These are phyloP conservation scores for Arabidopsis arenosa DNA, from an alignment of 345 rosid species.

Conservation along the genomic window DNA sequence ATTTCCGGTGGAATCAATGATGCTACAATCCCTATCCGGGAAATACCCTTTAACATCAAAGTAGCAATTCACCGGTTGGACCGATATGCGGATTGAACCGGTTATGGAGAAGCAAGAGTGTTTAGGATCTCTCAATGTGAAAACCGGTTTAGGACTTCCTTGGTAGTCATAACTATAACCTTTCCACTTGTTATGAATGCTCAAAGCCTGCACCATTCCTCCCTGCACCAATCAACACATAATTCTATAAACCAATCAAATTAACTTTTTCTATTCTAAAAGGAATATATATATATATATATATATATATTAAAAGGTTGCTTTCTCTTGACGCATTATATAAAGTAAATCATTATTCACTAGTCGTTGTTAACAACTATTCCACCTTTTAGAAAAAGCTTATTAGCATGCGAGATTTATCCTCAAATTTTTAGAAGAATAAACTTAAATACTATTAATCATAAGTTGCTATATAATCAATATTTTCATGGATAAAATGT, in stretches of 20 bases:
- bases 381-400: background rate
- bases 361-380: background rate
- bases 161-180: slow-evolving; percentile 66
- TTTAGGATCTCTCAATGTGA: slow-evolving; percentile 68
- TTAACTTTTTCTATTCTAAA: background rate
- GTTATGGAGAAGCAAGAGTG: slow-evolving; percentile 52
- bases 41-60: slow-evolving; percentile 71
- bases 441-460: background rate
- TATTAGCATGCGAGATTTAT: background rate
- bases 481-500: background rate
- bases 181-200: slow-evolving; percentile 74
- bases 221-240: slow-evolving; percentile 44
- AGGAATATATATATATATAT: background rate
- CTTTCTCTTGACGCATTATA: slow-evolving; percentile 27
- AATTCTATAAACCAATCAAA: slow-evolving; percentile 2
- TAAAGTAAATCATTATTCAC: slow-evolving; percentile 9
- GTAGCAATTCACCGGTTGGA: slow-evolving; percentile 48
- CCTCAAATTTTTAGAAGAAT: background rate
- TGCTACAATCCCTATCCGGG: slow-evolving; percentile 64
- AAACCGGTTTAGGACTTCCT: slow-evolving; percentile 66
- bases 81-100: slow-evolving; percentile 54
- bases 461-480: slow-evolving; percentile 2
- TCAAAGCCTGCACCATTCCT: slow-evolving; percentile 73
- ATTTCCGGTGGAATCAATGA: slow-evolving; percentile 59
- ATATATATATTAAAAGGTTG: background rate